Evolutionary conservation across 1,284 basidiomycete genomes (phyloP).

Genomic region (Waitea zeae): DNA sequence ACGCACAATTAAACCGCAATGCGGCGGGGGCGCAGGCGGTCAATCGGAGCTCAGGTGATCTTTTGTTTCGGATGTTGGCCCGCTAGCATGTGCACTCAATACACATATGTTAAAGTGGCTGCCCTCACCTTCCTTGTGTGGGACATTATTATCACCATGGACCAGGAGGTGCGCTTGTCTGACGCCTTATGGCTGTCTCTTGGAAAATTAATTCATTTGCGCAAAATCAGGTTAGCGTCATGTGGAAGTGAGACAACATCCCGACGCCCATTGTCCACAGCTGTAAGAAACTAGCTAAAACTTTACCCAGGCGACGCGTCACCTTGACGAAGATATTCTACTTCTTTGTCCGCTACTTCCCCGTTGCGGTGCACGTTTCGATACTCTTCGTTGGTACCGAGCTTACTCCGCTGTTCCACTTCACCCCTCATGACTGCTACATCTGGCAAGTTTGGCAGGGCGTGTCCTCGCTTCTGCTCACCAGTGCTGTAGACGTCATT

Average conservation of each 20-base stretch:
- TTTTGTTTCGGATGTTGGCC: too few species aligned
- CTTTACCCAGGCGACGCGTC: slow-evolving; percentile 12
- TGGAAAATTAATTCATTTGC: neutral
- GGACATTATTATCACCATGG: slow-evolving; percentile 22
- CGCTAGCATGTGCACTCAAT: too few species aligned
- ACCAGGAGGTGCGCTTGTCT: slow-evolving; percentile 17
- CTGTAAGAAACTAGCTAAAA: neutral
- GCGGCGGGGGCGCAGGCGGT: neutral
- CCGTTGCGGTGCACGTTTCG: slow-evolving; percentile 6
- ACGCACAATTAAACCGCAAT: too few species aligned
- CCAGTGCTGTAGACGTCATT: slow-evolving; percentile 13
- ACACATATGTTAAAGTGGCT: too few species aligned
- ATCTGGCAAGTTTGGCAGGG: slow-evolving; percentile 16
- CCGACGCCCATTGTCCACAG: neutral
- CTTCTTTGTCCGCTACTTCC: slow-evolving; percentile 10
- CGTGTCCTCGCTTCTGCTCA: slow-evolving; percentile 13
- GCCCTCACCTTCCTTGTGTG: slow-evolving; percentile 21
- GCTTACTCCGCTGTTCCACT: slow-evolving; percentile 5
- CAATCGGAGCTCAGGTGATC: slow-evolving; percentile 11
- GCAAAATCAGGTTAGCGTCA: slow-evolving; percentile 7
- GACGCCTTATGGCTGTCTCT: neutral
- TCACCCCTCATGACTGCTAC: slow-evolving; percentile 8
- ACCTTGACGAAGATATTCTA: slow-evolving; percentile 12
- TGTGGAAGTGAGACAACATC: slow-evolving; percentile 8
- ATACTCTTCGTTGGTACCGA: slow-evolving; percentile 6